These are phyloP conservation scores for Coemansia sp. DNA, from an alignment of 192 early-diverging fungal species.

Conservation along the genomic window DNA sequence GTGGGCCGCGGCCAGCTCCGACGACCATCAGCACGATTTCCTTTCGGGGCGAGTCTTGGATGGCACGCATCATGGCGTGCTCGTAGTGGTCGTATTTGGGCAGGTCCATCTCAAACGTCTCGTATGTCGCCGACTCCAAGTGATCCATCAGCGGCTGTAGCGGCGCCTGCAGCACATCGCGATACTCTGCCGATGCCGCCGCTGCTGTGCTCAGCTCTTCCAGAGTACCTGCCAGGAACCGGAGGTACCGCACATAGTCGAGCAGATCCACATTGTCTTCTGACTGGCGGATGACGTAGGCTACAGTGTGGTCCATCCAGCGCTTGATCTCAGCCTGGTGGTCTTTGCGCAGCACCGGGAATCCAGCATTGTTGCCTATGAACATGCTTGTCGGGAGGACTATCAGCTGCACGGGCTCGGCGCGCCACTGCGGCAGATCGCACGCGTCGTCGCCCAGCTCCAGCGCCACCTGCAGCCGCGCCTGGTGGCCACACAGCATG, in stretches of 20 bases:
- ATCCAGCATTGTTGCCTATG: slow-evolving; percentile 77
- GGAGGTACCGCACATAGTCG: slow-evolving; percentile 68
- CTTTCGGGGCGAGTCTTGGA: slow-evolving; percentile 54
- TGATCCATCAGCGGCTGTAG: slow-evolving; percentile 95
- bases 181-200: slow-evolving; percentile 72
- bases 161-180: slow-evolving; percentile 88
- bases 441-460: slow-evolving; percentile 63
- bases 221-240: slow-evolving; percentile 68
- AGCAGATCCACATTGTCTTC: background rate
- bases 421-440: slow-evolving; percentile 67
- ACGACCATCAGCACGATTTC: slow-evolving; percentile 81
- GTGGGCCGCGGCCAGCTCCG: slow-evolving; percentile 94
- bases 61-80: slow-evolving; percentile 64
- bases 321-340: slow-evolving; percentile 65
- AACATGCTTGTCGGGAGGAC: slow-evolving; percentile 78
- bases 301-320: slow-evolving; percentile 43
- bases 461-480: slow-evolving; percentile 60
- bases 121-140: slow-evolving; percentile 91
- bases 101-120: slow-evolving; percentile 94
- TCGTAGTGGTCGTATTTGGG: slow-evolving; percentile 95
- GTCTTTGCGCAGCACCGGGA: slow-evolving; percentile 81
- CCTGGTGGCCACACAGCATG: slow-evolving; percentile 68
- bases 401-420: slow-evolving; percentile 84
- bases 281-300: slow-evolving; percentile 28
- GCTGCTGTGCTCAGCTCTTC: slow-evolving; percentile 50